Conservation (phyloP, 2,329 filamentous ascomycete species). For the Cryphonectria japonica region DNA sequence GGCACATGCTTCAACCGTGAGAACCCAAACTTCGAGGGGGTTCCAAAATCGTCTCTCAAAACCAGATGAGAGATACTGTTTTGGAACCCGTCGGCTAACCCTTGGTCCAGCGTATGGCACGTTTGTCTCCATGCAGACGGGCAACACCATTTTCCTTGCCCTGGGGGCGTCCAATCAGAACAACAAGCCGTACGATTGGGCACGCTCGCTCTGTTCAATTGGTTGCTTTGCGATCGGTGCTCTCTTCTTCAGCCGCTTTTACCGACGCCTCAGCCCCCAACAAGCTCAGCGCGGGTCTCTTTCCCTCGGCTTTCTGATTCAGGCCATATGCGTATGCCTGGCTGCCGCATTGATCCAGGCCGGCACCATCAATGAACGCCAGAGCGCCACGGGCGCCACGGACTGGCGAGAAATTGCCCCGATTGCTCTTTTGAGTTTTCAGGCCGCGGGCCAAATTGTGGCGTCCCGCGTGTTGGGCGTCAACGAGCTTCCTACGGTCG, state of each 20-base stretch:
- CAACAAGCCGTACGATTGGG: slow-evolving; percentile 46
- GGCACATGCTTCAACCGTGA: not conserved
- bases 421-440: slow-evolving; percentile 51
- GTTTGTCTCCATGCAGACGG: slow-evolving; percentile 48
- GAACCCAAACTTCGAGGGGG: not conserved
- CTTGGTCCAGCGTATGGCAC: slow-evolving; percentile 43
- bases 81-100: not conserved
- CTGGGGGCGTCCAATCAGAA: slow-evolving; percentile 46
- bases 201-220: slow-evolving; percentile 48
- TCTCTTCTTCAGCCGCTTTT: slow-evolving; percentile 43
- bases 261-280: slow-evolving; percentile 28
- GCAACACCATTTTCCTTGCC: slow-evolving; percentile 49
- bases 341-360: slow-evolving; percentile 25
- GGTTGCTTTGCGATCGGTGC: slow-evolving; percentile 47
- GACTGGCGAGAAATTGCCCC: slow-evolving; percentile 36
- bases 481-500: slow-evolving; percentile 58
- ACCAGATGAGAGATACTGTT: not conserved
- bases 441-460: slow-evolving; percentile 58
- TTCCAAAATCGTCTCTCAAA: not conserved
- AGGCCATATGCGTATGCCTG: slow-evolving; percentile 22
- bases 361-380: slow-evolving; percentile 15
- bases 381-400: slow-evolving; percentile 6
- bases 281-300: slow-evolving; percentile 22
- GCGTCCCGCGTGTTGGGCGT: slow-evolving; percentile 53
- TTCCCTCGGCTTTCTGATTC: slow-evolving; percentile 22